Evolutionary conservation across 768 basidiomycete species (phyloP).

Genomic region (Strobilomyces confusus): DNA sequence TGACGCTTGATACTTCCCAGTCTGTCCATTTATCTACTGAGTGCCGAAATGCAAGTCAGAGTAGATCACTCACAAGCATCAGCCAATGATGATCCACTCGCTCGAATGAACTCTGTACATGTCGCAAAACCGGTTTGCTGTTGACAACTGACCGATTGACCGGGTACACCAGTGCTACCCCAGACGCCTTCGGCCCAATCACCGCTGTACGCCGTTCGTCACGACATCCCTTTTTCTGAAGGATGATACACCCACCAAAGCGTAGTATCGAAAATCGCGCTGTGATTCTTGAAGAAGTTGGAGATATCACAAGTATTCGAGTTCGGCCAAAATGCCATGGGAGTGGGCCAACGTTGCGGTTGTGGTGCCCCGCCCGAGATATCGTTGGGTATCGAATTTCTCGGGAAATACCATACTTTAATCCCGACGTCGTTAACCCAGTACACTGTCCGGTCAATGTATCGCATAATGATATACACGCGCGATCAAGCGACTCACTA

Average conservation of each 20-base stretch:
- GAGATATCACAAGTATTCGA: slow-evolving; percentile 70
- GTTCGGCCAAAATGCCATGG: slow-evolving; percentile 73
- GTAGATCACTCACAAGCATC: slow-evolving; percentile 67
- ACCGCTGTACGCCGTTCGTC: slow-evolving; percentile 46
- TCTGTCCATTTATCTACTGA: slow-evolving; percentile 39
- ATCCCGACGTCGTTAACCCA: slow-evolving; percentile 64
- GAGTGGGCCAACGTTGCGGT: slow-evolving; percentile 72
- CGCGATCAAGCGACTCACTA: slow-evolving; percentile 47
- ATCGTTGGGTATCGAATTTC: slow-evolving; percentile 70
- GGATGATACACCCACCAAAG: slow-evolving; percentile 50
- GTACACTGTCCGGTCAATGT: slow-evolving; percentile 12
- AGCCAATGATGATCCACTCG: slow-evolving; percentile 62
- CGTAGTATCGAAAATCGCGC: slow-evolving; percentile 81
- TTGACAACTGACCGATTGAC: slow-evolving; percentile 85
- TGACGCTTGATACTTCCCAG: slow-evolving; percentile 77
- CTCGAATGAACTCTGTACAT: slow-evolving; percentile 73
- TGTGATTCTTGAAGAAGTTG: slow-evolving; percentile 74
- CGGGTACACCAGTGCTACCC: slow-evolving; percentile 67
- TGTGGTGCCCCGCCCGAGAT: slow-evolving; percentile 69
- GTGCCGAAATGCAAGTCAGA: neutral
- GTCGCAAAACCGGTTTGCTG: slow-evolving; percentile 76
- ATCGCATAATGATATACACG: neutral
- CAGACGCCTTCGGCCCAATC: slow-evolving; percentile 90
- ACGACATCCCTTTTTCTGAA: neutral
- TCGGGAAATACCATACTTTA: slow-evolving; percentile 77